Evolutionary conservation across 2,329 filamentous ascomycete species (phyloP).

Genomic region (Pseudogymnoascus sp.): DNA sequence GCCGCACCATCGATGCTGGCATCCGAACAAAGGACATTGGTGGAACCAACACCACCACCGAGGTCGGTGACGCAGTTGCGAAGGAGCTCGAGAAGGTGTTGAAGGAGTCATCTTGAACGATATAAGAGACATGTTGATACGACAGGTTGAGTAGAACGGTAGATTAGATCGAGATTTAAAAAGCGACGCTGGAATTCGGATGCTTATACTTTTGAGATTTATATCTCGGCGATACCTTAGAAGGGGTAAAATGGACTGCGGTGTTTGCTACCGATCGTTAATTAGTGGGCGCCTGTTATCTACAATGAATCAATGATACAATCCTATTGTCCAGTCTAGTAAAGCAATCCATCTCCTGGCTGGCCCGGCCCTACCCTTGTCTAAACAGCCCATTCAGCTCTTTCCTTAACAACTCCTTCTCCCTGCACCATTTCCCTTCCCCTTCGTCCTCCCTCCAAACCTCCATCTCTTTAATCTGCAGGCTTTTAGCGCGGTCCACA

Average conservation of each 20-base stretch:
- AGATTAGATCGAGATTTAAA: neutral
- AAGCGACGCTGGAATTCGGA: constrained; percentile 6
- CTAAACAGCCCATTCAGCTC: neutral
- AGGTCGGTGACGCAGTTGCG: constrained; percentile 78
- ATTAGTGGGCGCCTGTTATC: neutral
- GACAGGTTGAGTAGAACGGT: constrained; percentile 11
- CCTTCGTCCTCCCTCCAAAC: neutral
- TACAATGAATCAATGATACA: constrained; percentile 5
- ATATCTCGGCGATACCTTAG: neutral
- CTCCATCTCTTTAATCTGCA: neutral
- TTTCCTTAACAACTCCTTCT: neutral
- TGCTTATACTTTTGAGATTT: neutral
- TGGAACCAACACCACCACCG: constrained; percentile 61
- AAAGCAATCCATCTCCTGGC: neutral
- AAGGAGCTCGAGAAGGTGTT: constrained; percentile 65
- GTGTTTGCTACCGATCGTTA: neutral
- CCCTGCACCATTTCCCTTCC: neutral
- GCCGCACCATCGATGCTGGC: constrained; percentile 69
- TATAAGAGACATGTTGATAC: neutral
- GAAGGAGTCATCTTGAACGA: constrained; percentile 14
- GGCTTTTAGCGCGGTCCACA: neutral
- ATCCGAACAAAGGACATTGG: constrained; percentile 79
- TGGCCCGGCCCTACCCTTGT: neutral
- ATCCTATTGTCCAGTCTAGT: neutral
- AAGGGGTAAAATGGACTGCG: neutral